Conservation (phyloP, 495 filamentous ascomycete genomes). For the Tuber microsphaerosporum region DNA sequence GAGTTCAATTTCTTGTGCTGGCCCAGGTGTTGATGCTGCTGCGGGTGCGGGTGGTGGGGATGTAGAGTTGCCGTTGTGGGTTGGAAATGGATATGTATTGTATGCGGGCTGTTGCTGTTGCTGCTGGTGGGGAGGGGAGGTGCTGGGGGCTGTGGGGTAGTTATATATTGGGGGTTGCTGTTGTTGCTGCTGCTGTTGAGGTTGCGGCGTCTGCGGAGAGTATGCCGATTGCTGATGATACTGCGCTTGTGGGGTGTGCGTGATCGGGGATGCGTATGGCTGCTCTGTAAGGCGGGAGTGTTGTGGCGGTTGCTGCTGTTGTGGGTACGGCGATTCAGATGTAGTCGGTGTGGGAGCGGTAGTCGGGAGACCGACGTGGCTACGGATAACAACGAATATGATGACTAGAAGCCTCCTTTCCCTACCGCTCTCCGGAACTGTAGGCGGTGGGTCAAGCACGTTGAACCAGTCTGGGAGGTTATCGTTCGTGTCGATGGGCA, state of each 20-base stretch:
- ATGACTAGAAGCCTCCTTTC: slow-evolving; percentile 33
- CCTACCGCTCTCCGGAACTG: slow-evolving; percentile 26
- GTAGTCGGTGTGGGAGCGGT: slow-evolving; percentile 9
- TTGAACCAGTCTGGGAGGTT: slow-evolving; percentile 40
- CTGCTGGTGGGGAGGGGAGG: slow-evolving; percentile 18
- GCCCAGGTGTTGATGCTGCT: slow-evolving; percentile 3
- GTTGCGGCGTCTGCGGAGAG: slow-evolving; percentile 13
- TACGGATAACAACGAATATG: slow-evolving; percentile 39
- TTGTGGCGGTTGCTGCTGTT: slow-evolving; percentile 7
- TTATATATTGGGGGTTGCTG: slow-evolving; percentile 11
- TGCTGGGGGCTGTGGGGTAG: slow-evolving; percentile 23
- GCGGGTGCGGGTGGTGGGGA: slow-evolving; percentile 10
- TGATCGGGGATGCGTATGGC: slow-evolving; percentile 27
- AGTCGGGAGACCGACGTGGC: slow-evolving; percentile 25
- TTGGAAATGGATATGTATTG: slow-evolving; percentile 14
- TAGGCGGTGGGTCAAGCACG: slow-evolving; percentile 35
- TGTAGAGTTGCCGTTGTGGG: slow-evolving; percentile 17
- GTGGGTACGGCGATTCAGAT: slow-evolving; percentile 21
- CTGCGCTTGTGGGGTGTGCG: slow-evolving; percentile 7
- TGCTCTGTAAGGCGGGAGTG: slow-evolving; percentile 26
- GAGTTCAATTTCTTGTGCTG: slow-evolving; percentile 18
- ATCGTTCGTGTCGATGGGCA: slow-evolving; percentile 39
- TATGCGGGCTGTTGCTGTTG: slow-evolving; percentile 26
- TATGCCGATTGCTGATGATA: slow-evolving; percentile 28
- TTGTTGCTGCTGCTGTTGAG: slow-evolving; percentile 26